phyloP scores from a whole-genome alignment of 2,329 filamentous ascomycete genomes.

The Calonectria hawksworthii region DNA sequence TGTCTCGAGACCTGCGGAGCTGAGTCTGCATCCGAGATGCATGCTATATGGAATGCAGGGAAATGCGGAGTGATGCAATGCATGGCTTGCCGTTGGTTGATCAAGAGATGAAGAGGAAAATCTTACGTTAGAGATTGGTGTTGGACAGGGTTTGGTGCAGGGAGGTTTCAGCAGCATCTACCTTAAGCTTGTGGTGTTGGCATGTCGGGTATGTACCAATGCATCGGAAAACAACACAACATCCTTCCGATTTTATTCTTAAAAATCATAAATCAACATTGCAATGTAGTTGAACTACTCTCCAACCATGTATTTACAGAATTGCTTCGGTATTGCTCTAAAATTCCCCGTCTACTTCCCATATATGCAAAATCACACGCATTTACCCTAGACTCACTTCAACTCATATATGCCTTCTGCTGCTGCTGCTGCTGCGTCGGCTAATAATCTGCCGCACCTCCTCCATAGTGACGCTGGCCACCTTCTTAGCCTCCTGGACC shows the following conservation, averaged over 20 bases:
- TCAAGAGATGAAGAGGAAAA: background rate
- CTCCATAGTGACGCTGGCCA: slow-evolving; percentile 7
- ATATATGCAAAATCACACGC: background rate
- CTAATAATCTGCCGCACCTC: slow-evolving; percentile 8
- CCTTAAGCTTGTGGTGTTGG: too few species aligned
- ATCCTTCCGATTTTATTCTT: background rate
- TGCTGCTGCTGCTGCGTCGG: background rate
- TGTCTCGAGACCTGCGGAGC: background rate
- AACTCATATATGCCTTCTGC: background rate
- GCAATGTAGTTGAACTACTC: background rate
- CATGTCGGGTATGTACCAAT: background rate
- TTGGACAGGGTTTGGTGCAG: background rate
- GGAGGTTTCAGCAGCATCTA: background rate
- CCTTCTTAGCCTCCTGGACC: slow-evolving; percentile 20
- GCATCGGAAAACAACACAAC: background rate
- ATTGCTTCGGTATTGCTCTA: background rate
- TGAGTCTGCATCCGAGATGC: background rate
- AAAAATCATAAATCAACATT: background rate
- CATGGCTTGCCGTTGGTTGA: background rate
- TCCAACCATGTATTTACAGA: background rate
- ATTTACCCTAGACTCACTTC: slow-evolving; percentile 12
- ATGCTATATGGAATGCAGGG: background rate
- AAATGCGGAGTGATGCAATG: background rate
- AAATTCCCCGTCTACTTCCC: background rate
- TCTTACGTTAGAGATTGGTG: background rate